These are phyloP conservation scores for Codiaeum variegatum DNA, from an alignment of 441 rosid species.

Conservation along the genomic window DNA sequence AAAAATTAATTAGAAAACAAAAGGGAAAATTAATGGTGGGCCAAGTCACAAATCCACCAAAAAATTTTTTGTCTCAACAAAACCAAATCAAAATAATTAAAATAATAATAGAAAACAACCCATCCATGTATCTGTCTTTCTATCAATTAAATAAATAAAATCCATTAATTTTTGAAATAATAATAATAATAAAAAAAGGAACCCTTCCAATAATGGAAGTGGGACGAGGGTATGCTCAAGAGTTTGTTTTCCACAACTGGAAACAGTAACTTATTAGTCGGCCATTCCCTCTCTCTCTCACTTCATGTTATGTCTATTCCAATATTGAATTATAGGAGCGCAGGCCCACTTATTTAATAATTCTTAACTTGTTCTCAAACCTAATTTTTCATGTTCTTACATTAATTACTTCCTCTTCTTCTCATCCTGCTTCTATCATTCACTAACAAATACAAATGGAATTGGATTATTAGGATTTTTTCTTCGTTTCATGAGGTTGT, in stretches of 20 bases:
- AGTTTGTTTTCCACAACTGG: conserved; percentile 46
- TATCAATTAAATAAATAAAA: background rate
- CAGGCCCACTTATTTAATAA: conserved; percentile 9
- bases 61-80: background rate
- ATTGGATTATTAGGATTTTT: background rate
- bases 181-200: conserved; percentile 23
- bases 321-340: background rate
- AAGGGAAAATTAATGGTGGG: background rate
- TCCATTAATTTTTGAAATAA: background rate
- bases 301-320: background rate
- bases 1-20: background rate
- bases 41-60: background rate
- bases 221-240: conserved; percentile 40
- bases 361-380: background rate
- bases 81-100: background rate
- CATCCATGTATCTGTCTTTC: background rate
- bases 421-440: background rate
- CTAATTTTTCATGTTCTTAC: background rate
- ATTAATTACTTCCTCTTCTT: background rate
- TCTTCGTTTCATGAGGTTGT: no score
- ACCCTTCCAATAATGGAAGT: conserved; percentile 60
- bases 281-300: background rate
- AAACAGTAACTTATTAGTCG: conserved; percentile 23
- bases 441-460: background rate
- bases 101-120: background rate